Conservation (phyloP, 805 yeast genomes). For the Wickerhamiella shivajii region DNA sequence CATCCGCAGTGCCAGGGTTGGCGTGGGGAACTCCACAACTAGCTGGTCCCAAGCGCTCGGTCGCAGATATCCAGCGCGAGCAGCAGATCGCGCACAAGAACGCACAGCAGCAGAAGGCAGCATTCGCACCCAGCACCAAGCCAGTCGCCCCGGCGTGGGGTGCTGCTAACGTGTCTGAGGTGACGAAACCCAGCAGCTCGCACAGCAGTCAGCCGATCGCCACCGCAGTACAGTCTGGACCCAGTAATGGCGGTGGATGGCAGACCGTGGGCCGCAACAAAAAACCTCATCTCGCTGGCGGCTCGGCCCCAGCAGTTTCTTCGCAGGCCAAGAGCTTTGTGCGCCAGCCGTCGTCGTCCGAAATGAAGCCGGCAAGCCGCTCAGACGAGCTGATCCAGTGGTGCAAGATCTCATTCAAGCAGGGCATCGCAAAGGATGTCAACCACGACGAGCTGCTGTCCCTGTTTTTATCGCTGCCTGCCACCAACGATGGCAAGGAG, state of each 20-base stretch:
- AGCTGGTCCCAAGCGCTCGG: constrained; percentile 20
- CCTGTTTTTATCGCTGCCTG: constrained; percentile 67
- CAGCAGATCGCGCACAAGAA: constrained; percentile 22
- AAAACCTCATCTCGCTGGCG: constrained; percentile 12
- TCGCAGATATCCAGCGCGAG: constrained; percentile 26
- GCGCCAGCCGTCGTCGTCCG: no score
- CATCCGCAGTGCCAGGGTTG: constrained; percentile 18
- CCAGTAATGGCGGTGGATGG: constrained; percentile 1
- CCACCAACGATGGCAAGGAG: constrained; percentile 58
- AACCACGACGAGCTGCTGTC: constrained; percentile 65
- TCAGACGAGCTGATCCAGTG: constrained; percentile 29
- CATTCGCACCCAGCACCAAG: constrained; percentile 1
- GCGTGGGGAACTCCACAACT: constrained; percentile 14
- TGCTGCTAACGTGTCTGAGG: constrained; percentile 4
- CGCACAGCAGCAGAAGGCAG: constrained; percentile 4
- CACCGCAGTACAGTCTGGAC: background rate
- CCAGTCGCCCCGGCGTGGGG: constrained; percentile 9
- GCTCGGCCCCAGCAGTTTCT: constrained; percentile 4
- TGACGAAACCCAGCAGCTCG: constrained; percentile 1
- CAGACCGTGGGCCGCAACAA: constrained; percentile 10
- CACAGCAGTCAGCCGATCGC: background rate
- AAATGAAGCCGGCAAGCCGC: constrained; percentile 15
- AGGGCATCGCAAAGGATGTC: constrained; percentile 55
- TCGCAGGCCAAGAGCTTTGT: constrained; percentile 6
- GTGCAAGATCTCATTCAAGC: constrained; percentile 25